Conservation (phyloP, 2,329 filamentous ascomycete genomes). For the Botryotinia globosa region DNA sequence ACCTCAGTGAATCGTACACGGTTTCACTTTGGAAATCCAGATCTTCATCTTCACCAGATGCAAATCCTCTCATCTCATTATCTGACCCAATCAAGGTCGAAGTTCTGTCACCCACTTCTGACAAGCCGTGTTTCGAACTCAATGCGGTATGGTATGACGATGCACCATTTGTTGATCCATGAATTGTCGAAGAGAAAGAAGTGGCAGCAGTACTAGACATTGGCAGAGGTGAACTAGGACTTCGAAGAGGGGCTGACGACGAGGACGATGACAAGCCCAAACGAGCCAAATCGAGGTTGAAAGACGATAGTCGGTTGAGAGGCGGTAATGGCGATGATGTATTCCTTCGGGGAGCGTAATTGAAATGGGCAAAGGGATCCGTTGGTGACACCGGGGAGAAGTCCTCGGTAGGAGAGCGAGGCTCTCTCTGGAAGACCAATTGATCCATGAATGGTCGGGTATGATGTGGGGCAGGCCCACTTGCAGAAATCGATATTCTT, state of each 20-base stretch:
- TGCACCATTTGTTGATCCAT: slow-evolving; percentile 42
- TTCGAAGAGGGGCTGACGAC: slow-evolving; percentile 32
- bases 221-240: slow-evolving; percentile 31
- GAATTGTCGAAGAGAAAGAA: slow-evolving; percentile 44
- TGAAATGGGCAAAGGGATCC: slow-evolving; percentile 30
- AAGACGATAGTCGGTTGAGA: slow-evolving; percentile 52
- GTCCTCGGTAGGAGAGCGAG: slow-evolving; percentile 24
- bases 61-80: slow-evolving; percentile 60
- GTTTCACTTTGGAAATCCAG: slow-evolving; percentile 77
- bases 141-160: slow-evolving; percentile 28
- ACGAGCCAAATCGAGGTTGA: slow-evolving; percentile 52
- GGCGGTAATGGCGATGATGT: slow-evolving; percentile 56
- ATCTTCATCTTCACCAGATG: slow-evolving; percentile 72
- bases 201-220: slow-evolving; percentile 36
- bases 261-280: slow-evolving; percentile 46
- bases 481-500: slow-evolving; percentile 31
- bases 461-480: slow-evolving; percentile 26
- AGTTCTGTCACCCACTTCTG: slow-evolving; percentile 40
- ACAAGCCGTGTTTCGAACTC: slow-evolving; percentile 29
- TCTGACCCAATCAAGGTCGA: slow-evolving; percentile 71
- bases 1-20: slow-evolving; percentile 73
- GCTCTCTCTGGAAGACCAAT: slow-evolving; percentile 28
- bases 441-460: slow-evolving; percentile 31
- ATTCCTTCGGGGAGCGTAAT: slow-evolving; percentile 40
- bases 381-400: slow-evolving; percentile 28